phyloP scores from a whole-genome alignment of 257 asterid species.

The Capsicum baccatum region DNA sequence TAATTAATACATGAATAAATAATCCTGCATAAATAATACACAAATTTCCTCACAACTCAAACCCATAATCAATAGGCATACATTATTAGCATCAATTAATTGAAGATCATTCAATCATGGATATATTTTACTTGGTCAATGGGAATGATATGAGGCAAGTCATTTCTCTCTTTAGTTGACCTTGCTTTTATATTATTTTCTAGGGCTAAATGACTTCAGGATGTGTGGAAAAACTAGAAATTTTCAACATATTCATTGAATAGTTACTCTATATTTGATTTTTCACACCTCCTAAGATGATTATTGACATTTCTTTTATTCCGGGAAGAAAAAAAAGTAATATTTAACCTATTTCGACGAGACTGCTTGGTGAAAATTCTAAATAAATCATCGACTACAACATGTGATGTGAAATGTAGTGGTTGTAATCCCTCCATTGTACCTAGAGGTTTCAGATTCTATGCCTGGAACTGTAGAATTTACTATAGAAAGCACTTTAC shows the following conservation, averaged over 20 bases:
- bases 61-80: fast-evolving
- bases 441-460: not conserved
- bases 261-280: not conserved
- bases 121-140: not conserved
- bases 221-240: not conserved
- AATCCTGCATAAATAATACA: too few relatives aligned
- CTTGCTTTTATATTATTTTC: not conserved
- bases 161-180: not conserved
- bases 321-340: not conserved
- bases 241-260: not conserved
- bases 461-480: too few relatives aligned
- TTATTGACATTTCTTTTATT: not conserved
- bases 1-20: too few relatives aligned
- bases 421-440: not conserved
- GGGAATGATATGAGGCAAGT: not conserved
- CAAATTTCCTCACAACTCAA: not conserved
- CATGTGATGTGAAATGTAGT: too few relatives aligned
- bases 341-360: not conserved
- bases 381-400: not conserved
- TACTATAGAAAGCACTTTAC: not conserved
- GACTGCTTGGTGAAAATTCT: not conserved
- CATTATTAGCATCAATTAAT: not conserved
- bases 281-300: not conserved
- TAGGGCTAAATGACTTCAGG: not conserved
- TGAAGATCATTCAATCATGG: not conserved